Percentiles rank a stretch among this genome's conserved stretches.
Evolutionary conservation across 73 alveolate genomes (phyloP).

Genomic region (Diophrys sp.): DNA sequence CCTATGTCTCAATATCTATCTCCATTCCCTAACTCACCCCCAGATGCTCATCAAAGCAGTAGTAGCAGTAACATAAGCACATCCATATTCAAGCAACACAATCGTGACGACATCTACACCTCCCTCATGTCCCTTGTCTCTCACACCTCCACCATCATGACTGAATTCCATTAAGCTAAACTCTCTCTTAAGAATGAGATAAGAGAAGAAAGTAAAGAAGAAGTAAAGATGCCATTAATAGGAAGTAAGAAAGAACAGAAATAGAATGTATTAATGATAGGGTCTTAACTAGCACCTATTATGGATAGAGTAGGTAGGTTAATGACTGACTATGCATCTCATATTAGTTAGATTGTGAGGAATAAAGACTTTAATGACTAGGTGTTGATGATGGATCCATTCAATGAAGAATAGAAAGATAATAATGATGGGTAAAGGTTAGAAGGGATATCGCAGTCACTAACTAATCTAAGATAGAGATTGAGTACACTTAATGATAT

Average conservation of each 20-base stretch:
- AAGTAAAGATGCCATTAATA: neutral
- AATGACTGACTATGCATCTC: slow-evolving; percentile 72
- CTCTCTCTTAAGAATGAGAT: neutral
- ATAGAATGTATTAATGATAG: slow-evolving; percentile 3
- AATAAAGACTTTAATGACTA: slow-evolving; percentile 1
- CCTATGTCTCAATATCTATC: slow-evolving; percentile 74
- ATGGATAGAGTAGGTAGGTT: slow-evolving; percentile 76
- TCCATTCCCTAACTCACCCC: slow-evolving; percentile 89
- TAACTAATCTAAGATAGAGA: slow-evolving; percentile 1
- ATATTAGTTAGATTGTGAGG: slow-evolving; percentile 37
- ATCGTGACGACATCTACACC: neutral
- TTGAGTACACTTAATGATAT: neutral
- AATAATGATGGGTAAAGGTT: slow-evolving; percentile 5
- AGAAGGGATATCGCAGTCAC: slow-evolving; percentile 6
- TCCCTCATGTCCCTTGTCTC: neutral
- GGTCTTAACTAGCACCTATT: slow-evolving; percentile 75
- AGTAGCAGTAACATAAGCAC: slow-evolving; percentile 50
- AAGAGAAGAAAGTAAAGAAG: neutral
- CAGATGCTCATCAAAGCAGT: slow-evolving; percentile 61
- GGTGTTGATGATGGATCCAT: neutral
- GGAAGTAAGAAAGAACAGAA: neutral
- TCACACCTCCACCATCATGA: slow-evolving; percentile 1
- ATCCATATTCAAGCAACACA: slow-evolving; percentile 2
- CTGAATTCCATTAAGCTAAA: neutral
- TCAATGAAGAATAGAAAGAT: neutral